Evolutionary conservation across 495 filamentous ascomycete species (phyloP), one percentile per base, ranked within the genome.

Genomic region (Penicillium bialowiezense): DNA sequence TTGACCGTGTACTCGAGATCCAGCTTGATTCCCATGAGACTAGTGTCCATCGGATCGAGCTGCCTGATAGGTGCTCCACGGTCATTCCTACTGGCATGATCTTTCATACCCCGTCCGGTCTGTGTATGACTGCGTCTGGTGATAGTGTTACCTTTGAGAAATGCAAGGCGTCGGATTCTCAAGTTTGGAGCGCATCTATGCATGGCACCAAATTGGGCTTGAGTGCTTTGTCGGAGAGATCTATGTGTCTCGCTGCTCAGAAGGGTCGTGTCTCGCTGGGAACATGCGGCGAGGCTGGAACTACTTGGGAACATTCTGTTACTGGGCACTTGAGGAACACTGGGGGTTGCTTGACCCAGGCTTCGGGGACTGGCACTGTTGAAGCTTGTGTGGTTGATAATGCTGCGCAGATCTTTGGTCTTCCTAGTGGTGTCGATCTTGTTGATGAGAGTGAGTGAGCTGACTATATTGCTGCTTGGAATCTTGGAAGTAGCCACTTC

Each of bases 11-110:
- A 6, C 17, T 70, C 4, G 34, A 54, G 20, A 40, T 68, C 13
- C 49, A 46, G 17, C 49, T 70, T 7, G 54, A 52, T 6, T 52
- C 55, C 1, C 67, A 70, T 23, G 67, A 63, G 14, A 65, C 63
- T 1, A 55, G 34, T 8, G 65, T 69, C 8, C 52, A 56, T 23
- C 49, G 63, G 12, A 52, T 70, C n/a, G 52, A 47, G 9, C 29
- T 44, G 19, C 50, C 63, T 9, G 33, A 44, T 2, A 34, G 37
- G 3, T 63, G 53, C 33, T 38, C 35, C 10, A 33, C 34, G 4
- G 55, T 59, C 18, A 56, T 48, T 7, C 61, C 67, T 0, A 70
- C 67, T 1, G 67, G 65, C 2, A 65, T 69, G 47, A 53, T 70
- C 12, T 62, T 70, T 24, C 60, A 67, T 38, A 67, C 65, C 0